A percentile compares a stretch with the other conserved stretches of the same genome.
Conservation (phyloP, 176 grass and related monocot species). For the Oryza rufipogon region DNA sequence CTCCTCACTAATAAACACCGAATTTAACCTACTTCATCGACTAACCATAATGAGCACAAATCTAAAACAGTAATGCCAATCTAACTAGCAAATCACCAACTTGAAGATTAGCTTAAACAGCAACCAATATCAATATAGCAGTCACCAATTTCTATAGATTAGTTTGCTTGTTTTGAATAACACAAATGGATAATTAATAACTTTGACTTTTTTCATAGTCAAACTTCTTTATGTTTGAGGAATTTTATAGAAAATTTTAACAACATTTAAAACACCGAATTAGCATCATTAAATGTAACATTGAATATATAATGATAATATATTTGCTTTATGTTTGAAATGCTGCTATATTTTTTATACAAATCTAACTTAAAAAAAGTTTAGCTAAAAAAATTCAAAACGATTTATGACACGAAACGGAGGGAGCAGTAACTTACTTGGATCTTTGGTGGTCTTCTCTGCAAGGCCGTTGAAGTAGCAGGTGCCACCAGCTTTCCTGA, state of each 20-base stretch:
- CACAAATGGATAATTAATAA: neutral
- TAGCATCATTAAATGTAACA: no score
- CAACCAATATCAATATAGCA: no score
- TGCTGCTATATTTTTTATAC: no score
- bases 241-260: no score
- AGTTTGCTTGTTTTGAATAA: conserved; percentile 45
- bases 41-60: neutral
- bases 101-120: neutral
- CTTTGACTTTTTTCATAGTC: no score
- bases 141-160: neutral
- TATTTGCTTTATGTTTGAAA: no score
- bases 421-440: conserved; percentile 44
- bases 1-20: neutral
- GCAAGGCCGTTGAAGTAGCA: conserved; percentile 73
- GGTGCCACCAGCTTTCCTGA: conserved; percentile 44
- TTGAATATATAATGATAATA: no score
- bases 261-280: no score
- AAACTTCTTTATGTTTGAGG: no score
- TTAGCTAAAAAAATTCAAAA: no score
- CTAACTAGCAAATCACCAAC: neutral
- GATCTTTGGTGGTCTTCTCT: conserved; percentile 46
- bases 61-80: neutral
- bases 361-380: no score
- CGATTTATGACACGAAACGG: no score
- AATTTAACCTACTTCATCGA: neutral